Evolutionary conservation across 768 basidiomycete species (phyloP).

Genomic region (Pleurotus tuoliensis): DNA sequence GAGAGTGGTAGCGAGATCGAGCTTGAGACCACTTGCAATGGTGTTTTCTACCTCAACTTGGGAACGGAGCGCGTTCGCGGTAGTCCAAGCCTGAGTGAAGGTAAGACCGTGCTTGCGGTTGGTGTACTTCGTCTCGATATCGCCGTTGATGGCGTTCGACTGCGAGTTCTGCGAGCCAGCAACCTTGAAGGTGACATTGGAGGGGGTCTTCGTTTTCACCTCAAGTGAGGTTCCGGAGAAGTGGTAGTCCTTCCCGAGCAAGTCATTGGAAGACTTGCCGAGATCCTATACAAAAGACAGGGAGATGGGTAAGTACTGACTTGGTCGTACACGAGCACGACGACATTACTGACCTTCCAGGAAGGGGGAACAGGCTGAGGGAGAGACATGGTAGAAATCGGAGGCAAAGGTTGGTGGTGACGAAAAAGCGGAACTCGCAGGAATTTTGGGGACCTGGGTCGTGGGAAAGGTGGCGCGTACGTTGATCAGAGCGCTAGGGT

Average conservation of each 20-base stretch:
- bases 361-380: constrained; percentile 96
- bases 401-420: constrained; percentile 1
- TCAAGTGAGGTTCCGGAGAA: constrained; percentile 71
- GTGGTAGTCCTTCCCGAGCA: constrained; percentile 89
- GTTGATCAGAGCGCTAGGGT: background rate
- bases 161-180: constrained; percentile 78
- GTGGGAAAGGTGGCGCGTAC: constrained; percentile 4
- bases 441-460: constrained; percentile 1
- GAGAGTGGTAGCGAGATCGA: constrained; percentile 82
- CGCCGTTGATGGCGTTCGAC: constrained; percentile 70
- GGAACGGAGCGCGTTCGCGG: constrained; percentile 86
- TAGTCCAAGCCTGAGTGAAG: constrained; percentile 96
- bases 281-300: constrained; percentile 55
- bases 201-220: constrained; percentile 86
- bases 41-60: constrained; percentile 95
- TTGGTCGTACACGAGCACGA: background rate
- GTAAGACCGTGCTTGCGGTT: constrained; percentile 91
- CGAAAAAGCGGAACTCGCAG: constrained; percentile 4
- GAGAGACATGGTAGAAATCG: constrained; percentile 65
- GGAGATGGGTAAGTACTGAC: background rate
- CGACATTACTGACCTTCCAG: constrained; percentile 72
- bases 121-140: constrained; percentile 93
- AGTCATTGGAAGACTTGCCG: constrained; percentile 96
- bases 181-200: constrained; percentile 92
- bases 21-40: constrained; percentile 95